These are phyloP conservation scores for Beta lomatogona DNA, from an alignment of 179 eudicot species.

Conservation along the genomic window DNA sequence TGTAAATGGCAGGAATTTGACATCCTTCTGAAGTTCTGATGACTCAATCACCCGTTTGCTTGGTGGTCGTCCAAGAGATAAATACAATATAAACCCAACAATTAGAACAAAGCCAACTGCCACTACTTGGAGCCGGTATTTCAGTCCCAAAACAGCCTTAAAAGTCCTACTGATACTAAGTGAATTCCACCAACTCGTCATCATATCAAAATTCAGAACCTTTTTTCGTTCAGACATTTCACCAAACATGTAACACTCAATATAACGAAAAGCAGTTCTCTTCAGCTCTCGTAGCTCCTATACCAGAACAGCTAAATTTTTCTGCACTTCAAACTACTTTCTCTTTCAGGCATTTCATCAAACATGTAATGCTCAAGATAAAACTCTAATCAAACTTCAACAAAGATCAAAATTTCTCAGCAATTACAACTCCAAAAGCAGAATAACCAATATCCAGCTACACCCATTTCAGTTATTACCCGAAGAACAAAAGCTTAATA, in stretches of 20 bases:
- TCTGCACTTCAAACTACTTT: background rate
- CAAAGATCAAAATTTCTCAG: background rate
- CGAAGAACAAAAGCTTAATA: background rate
- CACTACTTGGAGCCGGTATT: conserved; percentile 28
- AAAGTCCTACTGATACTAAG: conserved; percentile 14
- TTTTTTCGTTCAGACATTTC: conserved; percentile 25
- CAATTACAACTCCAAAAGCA: background rate
- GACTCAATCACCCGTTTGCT: conserved; percentile 18
- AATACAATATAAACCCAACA: conserved; percentile 30
- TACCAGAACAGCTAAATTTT: background rate
- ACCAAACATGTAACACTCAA: conserved; percentile 13
- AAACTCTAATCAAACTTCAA: background rate
- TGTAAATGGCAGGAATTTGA: conserved; percentile 58
- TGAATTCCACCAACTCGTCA: conserved; percentile 28
- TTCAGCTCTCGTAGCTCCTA: background rate
- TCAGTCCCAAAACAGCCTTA: conserved; percentile 20
- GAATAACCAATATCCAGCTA: background rate
- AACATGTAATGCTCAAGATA: background rate
- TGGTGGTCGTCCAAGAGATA: conserved; percentile 26
- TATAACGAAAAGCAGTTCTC: background rate
- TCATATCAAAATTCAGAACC: conserved; percentile 4
- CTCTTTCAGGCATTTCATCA: conserved; percentile 11
- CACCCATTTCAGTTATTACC: background rate
- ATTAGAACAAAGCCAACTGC: conserved; percentile 37
- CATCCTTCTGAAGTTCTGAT: conserved; percentile 39